phyloP scores from a whole-genome alignment of 1,284 basidiomycete genomes.

The Naganishia liquefaciens region DNA sequence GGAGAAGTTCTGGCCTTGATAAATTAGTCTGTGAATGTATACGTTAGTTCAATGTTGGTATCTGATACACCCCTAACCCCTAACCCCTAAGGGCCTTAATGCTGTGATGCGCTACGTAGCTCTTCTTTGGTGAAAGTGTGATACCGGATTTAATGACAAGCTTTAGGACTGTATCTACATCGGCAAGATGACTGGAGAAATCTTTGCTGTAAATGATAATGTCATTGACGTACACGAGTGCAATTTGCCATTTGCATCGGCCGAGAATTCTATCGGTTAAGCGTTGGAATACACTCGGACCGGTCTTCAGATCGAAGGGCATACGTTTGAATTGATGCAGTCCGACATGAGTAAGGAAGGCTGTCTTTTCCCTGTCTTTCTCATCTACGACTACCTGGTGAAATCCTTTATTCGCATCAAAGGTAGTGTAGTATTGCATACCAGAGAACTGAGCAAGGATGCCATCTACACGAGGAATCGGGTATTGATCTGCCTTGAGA shows the following conservation, averaged over 20 bases:
- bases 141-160: conserved; percentile 28
- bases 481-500: conserved; percentile 55
- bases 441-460: conserved; percentile 52
- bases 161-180: conserved; percentile 17
- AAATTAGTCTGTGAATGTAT: too few species aligned
- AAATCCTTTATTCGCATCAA: conserved; percentile 56
- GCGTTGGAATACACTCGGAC: conserved; percentile 55
- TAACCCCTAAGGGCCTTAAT: conserved; percentile 2
- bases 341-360: conserved; percentile 54
- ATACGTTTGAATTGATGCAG: conserved; percentile 55
- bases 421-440: conserved; percentile 47
- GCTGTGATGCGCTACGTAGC: conserved; percentile 13
- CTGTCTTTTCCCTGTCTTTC: conserved; percentile 50
- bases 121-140: conserved; percentile 27
- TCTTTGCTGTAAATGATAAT: conserved; percentile 33
- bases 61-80: too few species aligned
- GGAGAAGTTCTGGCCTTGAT: too few species aligned
- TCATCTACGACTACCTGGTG: conserved; percentile 51
- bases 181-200: conserved; percentile 14
- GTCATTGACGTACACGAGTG: conserved; percentile 34
- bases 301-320: conserved; percentile 56
- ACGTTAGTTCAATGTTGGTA: too few species aligned
- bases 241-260: conserved; percentile 54
- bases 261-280: conserved; percentile 55
- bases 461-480: conserved; percentile 53